Evolutionary conservation across 1,284 basidiomycete genomes (phyloP).

Genomic region (Acaromyces ingoldii): DNA sequence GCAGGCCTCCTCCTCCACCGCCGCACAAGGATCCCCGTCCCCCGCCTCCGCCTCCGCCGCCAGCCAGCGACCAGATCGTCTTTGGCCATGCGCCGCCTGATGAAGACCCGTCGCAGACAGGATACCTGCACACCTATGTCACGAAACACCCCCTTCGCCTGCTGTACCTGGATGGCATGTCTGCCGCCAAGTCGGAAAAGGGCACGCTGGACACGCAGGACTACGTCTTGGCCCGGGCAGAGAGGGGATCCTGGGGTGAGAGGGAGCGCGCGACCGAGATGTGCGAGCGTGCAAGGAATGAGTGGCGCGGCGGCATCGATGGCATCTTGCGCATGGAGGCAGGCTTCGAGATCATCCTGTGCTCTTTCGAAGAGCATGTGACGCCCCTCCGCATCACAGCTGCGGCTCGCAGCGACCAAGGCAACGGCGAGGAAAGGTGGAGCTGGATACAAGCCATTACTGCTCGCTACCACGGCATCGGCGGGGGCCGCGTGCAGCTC

Average conservation of each 20-base stretch:
- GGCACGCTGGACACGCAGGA: constrained; percentile 6
- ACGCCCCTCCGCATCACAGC: no score
- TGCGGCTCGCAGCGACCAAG: no score
- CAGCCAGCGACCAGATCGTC: no score
- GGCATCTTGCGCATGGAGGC: no score
- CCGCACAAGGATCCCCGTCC: background rate
- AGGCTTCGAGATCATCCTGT: no score
- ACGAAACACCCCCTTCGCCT: constrained; percentile 1
- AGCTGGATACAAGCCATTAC: no score
- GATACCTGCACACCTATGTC: constrained; percentile 2
- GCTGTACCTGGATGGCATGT: constrained; percentile 3
- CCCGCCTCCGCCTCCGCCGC: background rate
- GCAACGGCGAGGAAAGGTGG: no score
- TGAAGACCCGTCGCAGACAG: background rate
- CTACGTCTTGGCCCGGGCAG: background rate
- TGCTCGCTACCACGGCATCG: no score
- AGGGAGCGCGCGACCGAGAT: background rate
- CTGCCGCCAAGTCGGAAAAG: constrained; percentile 1
- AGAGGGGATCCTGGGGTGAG: background rate
- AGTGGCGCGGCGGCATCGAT: no score
- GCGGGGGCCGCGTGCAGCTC: no score
- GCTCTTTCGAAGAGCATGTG: no score
- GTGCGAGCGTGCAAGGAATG: background rate
- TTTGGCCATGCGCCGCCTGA: background rate
- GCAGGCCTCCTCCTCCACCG: background rate